phyloP scores from a whole-genome alignment of 768 basidiomycete genomes.

The Mycena vulgaris region DNA sequence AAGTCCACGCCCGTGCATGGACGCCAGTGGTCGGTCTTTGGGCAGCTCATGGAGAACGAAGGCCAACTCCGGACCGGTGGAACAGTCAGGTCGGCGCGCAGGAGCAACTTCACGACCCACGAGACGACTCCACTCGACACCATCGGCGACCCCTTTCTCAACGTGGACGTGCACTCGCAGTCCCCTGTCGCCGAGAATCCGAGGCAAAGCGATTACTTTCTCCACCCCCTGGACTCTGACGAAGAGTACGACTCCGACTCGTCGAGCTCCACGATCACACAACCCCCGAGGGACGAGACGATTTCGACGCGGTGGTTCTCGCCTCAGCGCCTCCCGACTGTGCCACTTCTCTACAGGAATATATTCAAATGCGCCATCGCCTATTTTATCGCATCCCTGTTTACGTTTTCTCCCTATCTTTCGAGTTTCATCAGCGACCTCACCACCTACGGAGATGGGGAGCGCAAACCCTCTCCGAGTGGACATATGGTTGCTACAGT shows the following conservation, averaged over 20 bases:
- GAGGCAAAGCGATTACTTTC: conserved; percentile 2
- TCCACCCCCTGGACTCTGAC: conserved; percentile 20
- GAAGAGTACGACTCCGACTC: conserved; percentile 44
- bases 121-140: conserved; percentile 8
- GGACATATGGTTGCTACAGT: conserved; percentile 96
- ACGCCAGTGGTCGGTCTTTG: conserved; percentile 78
- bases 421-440: conserved; percentile 78
- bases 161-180: conserved; percentile 21
- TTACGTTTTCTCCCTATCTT: conserved; percentile 89
- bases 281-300: conserved; percentile 23
- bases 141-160: conserved; percentile 33
- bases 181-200: conserved; percentile 36
- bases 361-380: conserved; percentile 93
- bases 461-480: conserved; percentile 75
- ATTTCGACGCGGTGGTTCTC: conserved; percentile 36
- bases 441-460: conserved; percentile 65
- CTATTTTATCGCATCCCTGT: conserved; percentile 91
- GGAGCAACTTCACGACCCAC: conserved; percentile 27
- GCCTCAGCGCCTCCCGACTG: conserved; percentile 45
- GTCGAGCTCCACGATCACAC: conserved; percentile 35
- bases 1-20: conserved; percentile 35
- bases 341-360: conserved; percentile 73
- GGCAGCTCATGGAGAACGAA: conserved; percentile 80
- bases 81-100: conserved; percentile 24
- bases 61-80: conserved; percentile 54